Evolutionary conservation across 2,329 filamentous ascomycete genomes (phyloP), one percentile per base, ranked within the genome.

Genomic region (Chalara sp.): DNA sequence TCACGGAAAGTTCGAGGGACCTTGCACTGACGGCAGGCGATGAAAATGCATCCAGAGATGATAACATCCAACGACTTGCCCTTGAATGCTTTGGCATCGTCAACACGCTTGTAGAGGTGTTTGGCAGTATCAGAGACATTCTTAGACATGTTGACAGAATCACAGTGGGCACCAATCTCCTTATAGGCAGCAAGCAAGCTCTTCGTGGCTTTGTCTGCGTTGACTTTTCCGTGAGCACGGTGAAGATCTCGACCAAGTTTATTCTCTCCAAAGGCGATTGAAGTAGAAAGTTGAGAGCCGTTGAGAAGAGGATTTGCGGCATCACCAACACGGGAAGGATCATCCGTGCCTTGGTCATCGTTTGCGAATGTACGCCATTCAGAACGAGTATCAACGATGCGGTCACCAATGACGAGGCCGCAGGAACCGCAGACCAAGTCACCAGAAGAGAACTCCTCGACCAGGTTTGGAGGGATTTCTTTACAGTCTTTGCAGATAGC

Each of bases 331-430:
- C 93, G 93, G 53, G 90, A 96, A 5, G 95, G 93, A 60, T 99
- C 93, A 62, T 97, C 95, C 64, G 88, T 91, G 64, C 89, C 89
- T 68, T 96, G 89, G 67, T 99, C 95, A 65, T 99, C 93, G 67
- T 97, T 97, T 66, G 91, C 90, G 72, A 99, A 99, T 1, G 93
- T 99, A 67, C 93, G 89, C 93, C 93, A 99, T 73, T 99, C 93
- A 45, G 90, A 96, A 56, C 95, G 87, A 54, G 89, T 95, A 67
- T 99, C 95, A 65, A 99, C 91, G 67, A 93, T 90, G 58, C 89
- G 86, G 64, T 92, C 87, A 53, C 87, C 87, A 32, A 99, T 80
- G 5, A 99, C 93, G 33, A 96, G 77, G 37, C 93, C 93, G 64
- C 93, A 99, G 55, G 86, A 89, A 52, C 80, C 87, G 67, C 93